Evolutionary conservation across 768 basidiomycete genomes (phyloP).

Genomic region (Hypholoma sublateritium): DNA sequence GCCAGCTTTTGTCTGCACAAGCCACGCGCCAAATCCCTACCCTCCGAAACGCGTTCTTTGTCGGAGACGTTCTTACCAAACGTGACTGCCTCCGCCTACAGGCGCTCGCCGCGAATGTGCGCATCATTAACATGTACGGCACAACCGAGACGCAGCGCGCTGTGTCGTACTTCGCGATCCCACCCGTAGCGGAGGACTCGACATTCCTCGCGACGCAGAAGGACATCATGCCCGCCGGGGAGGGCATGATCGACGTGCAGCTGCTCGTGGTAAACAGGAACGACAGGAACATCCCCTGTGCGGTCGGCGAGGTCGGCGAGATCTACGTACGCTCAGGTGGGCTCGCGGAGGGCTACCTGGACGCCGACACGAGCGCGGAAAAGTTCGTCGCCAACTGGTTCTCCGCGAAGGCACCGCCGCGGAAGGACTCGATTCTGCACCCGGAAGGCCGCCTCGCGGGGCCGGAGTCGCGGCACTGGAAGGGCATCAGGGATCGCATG

Average conservation of each 20-base stretch:
- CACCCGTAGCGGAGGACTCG: constrained; percentile 76
- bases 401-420: constrained; percentile 39
- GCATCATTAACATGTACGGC: constrained; percentile 99
- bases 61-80: constrained; percentile 98
- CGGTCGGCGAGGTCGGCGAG: constrained; percentile 95
- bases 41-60: constrained; percentile 92
- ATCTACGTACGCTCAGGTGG: constrained; percentile 98
- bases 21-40: constrained; percentile 85
- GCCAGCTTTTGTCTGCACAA: constrained; percentile 85
- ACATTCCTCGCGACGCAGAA: constrained; percentile 94
- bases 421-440: constrained; percentile 73
- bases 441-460: constrained; percentile 57
- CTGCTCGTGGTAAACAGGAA: constrained; percentile 92
- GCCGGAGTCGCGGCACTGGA: constrained; percentile 83
- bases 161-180: constrained; percentile 95
- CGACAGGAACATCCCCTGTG: constrained; percentile 83
- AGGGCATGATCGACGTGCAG: constrained; percentile 98
- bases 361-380: constrained; percentile 75
- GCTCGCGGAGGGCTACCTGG: constrained; percentile 92
- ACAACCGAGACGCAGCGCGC: constrained; percentile 99
- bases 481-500: constrained; percentile 95
- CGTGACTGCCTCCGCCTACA: constrained; percentile 95
- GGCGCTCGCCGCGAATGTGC: constrained; percentile 85
- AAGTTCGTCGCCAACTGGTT: constrained; percentile 99
- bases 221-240: constrained; percentile 96